Conservation (phyloP, 768 basidiomycete species). For the Epithele typhae region DNA sequence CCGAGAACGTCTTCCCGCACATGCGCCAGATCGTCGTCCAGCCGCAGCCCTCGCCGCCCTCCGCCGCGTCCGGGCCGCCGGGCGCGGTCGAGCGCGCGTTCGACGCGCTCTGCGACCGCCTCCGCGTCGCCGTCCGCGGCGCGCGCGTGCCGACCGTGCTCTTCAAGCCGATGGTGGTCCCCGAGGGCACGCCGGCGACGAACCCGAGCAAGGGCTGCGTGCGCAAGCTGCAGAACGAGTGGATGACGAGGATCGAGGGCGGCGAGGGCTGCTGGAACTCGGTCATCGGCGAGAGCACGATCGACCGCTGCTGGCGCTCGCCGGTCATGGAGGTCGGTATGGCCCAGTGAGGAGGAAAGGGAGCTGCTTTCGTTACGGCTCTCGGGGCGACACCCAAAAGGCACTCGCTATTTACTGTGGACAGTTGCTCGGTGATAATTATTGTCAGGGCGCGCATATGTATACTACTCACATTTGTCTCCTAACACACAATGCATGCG, state of each 20-base stretch:
- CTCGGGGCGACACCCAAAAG: too few species aligned
- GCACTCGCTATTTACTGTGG: too few species aligned
- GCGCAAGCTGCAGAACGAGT: neutral
- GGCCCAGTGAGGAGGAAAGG: too few species aligned
- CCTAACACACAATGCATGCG: too few species aligned
- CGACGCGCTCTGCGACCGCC: constrained; percentile 5
- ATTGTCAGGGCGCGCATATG: too few species aligned
- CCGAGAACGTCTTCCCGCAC: constrained; percentile 5
- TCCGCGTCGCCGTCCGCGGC: constrained; percentile 2
- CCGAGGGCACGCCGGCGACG: neutral
- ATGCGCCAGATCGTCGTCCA: constrained; percentile 6
- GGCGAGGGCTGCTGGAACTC: neutral
- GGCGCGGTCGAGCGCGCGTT: constrained; percentile 1
- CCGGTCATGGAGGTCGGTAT: too few species aligned
- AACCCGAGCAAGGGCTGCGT: constrained; percentile 8
- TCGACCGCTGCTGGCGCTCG: neutral
- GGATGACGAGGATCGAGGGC: neutral
- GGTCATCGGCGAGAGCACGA: neutral
- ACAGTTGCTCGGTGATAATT: too few species aligned
- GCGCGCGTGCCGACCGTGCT: constrained; percentile 9
- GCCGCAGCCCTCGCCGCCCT: too few species aligned
- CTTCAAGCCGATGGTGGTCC: constrained; percentile 2
- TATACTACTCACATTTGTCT: too few species aligned
- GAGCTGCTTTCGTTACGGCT: too few species aligned
- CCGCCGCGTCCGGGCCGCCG: neutral